Percentiles rank a stretch among this genome's conserved stretches.
These are phyloP conservation scores for Astragalus membranaceus DNA, from an alignment of 306 rosid species.

Conservation along the genomic window DNA sequence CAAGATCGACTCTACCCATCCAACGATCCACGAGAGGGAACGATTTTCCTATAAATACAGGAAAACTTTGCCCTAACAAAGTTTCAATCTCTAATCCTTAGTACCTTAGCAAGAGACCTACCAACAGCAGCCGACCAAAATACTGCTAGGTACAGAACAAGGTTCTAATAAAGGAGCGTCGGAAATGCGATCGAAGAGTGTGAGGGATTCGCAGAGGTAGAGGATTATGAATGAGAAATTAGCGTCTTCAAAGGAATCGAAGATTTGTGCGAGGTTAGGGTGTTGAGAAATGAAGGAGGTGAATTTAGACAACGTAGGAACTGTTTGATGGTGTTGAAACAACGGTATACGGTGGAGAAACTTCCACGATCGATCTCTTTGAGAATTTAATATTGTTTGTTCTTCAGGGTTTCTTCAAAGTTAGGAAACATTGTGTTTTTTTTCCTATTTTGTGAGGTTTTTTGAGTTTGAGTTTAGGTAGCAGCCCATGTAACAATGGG, in stretches of 20 bases:
- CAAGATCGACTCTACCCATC: too few relatives aligned
- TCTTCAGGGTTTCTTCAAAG: slow-evolving; percentile 29
- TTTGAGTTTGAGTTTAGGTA: too few relatives aligned
- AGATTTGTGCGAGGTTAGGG: slow-evolving; percentile 50
- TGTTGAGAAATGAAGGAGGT: slow-evolving; percentile 58
- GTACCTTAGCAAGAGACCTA: too few relatives aligned
- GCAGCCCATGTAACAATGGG: too few relatives aligned
- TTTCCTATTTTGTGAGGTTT: not conserved
- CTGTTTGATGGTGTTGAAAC: slow-evolving; percentile 30
- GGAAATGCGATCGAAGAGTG: slow-evolving; percentile 57
- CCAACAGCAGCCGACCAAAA: too few relatives aligned
- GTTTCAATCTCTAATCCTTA: too few relatives aligned
- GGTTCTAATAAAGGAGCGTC: slow-evolving; percentile 35
- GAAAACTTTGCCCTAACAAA: too few relatives aligned
- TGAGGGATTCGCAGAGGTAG: slow-evolving; percentile 49
- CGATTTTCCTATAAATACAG: too few relatives aligned
- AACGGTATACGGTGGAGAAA: slow-evolving; percentile 61
- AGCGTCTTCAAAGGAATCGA: slow-evolving; percentile 42
- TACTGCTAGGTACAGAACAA: too few relatives aligned
- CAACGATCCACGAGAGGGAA: too few relatives aligned
- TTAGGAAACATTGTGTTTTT: too few relatives aligned
- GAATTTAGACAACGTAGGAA: slow-evolving; percentile 48
- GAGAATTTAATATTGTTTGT: slow-evolving; percentile 37
- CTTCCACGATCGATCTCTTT: slow-evolving; percentile 75
- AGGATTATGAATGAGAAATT: slow-evolving; percentile 38